Evolutionary conservation across 2,329 filamentous ascomycete species (phyloP).

Genomic region (Fusarium longipes): DNA sequence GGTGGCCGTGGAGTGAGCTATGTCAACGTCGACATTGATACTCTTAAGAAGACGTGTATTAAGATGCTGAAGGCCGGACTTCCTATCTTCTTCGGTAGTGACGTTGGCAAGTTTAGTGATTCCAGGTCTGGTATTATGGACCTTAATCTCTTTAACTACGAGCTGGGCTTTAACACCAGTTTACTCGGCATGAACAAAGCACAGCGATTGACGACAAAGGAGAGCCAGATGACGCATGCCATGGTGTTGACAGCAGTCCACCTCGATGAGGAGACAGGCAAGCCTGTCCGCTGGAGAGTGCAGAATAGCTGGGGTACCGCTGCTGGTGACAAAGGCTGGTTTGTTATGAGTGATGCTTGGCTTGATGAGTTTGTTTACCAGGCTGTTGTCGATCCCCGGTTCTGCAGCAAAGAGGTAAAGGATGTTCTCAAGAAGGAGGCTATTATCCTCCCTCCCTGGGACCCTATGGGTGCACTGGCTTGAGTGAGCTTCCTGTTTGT

Average conservation of each 20-base stretch:
- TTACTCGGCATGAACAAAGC: constrained; percentile 82
- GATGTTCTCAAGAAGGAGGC: constrained; percentile 78
- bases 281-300: constrained; percentile 82
- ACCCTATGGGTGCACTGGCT: constrained; percentile 81
- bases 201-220: constrained; percentile 76
- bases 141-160: constrained; percentile 78
- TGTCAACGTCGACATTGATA: constrained; percentile 80
- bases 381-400: constrained; percentile 81
- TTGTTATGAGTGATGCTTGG: constrained; percentile 87
- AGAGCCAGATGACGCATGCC: constrained; percentile 88
- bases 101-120: constrained; percentile 87
- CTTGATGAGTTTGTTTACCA: constrained; percentile 87
- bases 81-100: constrained; percentile 89
- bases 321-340: constrained; percentile 82
- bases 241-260: constrained; percentile 93
- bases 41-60: constrained; percentile 79
- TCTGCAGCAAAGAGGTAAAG: constrained; percentile 71
- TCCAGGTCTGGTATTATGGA: constrained; percentile 80
- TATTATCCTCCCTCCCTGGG: constrained; percentile 79
- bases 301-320: constrained; percentile 85
- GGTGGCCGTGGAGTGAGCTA: constrained; percentile 82
- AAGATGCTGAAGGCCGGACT: constrained; percentile 81
- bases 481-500: constrained; percentile 46
- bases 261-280: constrained; percentile 69
- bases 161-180: constrained; percentile 82